These are phyloP conservation scores for Coemansia pectinata DNA, from an alignment of 192 early-diverging fungal species.

Conservation along the genomic window DNA sequence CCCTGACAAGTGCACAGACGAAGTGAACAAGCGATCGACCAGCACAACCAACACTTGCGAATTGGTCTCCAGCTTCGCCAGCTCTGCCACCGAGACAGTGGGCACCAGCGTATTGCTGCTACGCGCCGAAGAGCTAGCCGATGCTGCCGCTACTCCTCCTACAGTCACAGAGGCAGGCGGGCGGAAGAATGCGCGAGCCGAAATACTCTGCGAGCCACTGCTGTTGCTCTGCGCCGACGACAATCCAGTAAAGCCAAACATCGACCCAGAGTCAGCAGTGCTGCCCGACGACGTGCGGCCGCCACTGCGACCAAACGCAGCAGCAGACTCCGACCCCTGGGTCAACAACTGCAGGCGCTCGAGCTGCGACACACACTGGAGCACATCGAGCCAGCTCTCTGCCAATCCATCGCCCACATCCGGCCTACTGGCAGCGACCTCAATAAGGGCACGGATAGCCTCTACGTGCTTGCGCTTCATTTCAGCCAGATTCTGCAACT, in stretches of 20 bases:
- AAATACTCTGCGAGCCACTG: slow-evolving; percentile 22
- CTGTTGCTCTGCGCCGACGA: not conserved
- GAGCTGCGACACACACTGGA: slow-evolving; percentile 82
- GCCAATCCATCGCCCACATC: slow-evolving; percentile 66
- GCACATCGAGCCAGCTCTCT: slow-evolving; percentile 79
- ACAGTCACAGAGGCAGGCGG: slow-evolving; percentile 54
- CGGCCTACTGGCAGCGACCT: slow-evolving; percentile 61
- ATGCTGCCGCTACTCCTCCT: slow-evolving; percentile 21
- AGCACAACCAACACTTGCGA: slow-evolving; percentile 75
- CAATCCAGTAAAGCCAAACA: slow-evolving; percentile 30
- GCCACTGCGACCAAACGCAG: not conserved
- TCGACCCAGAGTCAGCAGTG: slow-evolving; percentile 6
- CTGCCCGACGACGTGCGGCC: slow-evolving; percentile 16
- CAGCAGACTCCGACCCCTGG: slow-evolving; percentile 32
- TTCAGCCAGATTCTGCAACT: slow-evolving; percentile 78
- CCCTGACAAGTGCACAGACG: slow-evolving; percentile 75
- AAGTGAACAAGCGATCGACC: slow-evolving; percentile 85
- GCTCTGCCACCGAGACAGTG: slow-evolving; percentile 64
- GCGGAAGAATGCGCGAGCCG: slow-evolving; percentile 61
- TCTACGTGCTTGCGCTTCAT: slow-evolving; percentile 91
- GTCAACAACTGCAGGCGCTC: slow-evolving; percentile 78
- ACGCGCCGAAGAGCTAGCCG: slow-evolving; percentile 11
- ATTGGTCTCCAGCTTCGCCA: slow-evolving; percentile 62
- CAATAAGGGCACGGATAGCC: slow-evolving; percentile 84
- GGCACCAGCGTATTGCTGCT: slow-evolving; percentile 71